Base-by-base conservation (phyloP, 495 filamentous ascomycete genomes). In the Parmelia sp. region DNA sequence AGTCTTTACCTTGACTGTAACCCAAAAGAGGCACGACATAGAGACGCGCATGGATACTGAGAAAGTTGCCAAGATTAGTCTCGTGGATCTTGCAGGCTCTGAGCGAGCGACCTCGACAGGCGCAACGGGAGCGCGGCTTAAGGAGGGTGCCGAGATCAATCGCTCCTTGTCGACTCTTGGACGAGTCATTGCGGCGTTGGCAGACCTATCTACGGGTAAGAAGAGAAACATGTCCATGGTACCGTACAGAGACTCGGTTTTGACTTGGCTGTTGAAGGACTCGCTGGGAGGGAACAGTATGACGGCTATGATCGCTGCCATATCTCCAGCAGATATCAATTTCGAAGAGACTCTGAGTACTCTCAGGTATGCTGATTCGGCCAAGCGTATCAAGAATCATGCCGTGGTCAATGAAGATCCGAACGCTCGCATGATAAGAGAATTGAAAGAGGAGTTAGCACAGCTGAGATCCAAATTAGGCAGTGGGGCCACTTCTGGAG, bases 331-430 rank as follows among this genome's bases (percentile, higher is more conserved):
- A 61, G 94, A 99, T 77, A 97, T 99, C 80, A 99, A 99, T 76
- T 99, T 93, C 71, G 94, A 99, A 69, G 94, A 99, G 74, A 97
- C 94, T 17, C 80, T 99, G 10, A 91, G 92, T 74, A 99, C 94
- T 15, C 80, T 99, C 15, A 86, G 94, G 64, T 99, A 99, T 77
- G 94, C 94, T 55, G 94, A 99, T 74, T 96, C 91, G 10, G 94
- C 94, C 29, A 99, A 99, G 77, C 85, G 94, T 68, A 99, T 99
- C 80, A 97, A 97, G 90, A 97, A 99, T 77, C 95, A 99, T 74
- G 94, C 94, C 44, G 95, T 99, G 35, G 89, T 99, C 73, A 99
- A 99, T 78, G 94, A 99, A 72, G 94, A 97, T 78, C 91, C 94
- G 49, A 99, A 99, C 72, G 94, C 94, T 65, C 86, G 93, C 63